Conservation (phyloP, 2,329 filamentous ascomycete species). For the Verticillium longisporum region DNA sequence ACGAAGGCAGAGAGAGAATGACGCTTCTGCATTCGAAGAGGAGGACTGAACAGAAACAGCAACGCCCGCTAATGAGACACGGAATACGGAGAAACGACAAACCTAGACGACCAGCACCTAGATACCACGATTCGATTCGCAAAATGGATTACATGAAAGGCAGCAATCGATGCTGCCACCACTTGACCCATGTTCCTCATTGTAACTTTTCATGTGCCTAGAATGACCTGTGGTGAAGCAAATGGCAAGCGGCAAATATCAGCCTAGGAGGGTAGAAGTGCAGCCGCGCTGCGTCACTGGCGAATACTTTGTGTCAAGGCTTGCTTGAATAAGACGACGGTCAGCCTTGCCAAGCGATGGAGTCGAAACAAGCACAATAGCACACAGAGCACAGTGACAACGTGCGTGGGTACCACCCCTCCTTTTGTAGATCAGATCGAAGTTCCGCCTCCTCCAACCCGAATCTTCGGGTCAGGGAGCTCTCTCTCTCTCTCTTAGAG, state of each 20-base stretch:
- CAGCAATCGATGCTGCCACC: not conserved
- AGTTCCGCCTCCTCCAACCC: not conserved
- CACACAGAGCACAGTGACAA: not conserved
- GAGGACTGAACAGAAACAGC: not conserved
- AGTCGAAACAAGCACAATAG: not conserved
- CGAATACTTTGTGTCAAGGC: too few relatives aligned
- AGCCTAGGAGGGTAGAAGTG: too few relatives aligned
- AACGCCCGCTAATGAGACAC: conserved; percentile 1
- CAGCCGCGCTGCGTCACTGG: too few relatives aligned
- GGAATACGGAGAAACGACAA: not conserved
- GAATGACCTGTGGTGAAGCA: not conserved
- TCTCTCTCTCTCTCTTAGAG: too few relatives aligned
- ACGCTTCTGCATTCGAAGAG: not conserved
- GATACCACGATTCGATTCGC: not conserved
- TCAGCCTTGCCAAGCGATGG: not conserved
- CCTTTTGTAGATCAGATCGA: not conserved
- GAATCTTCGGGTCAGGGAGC: not conserved
- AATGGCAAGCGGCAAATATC: too few relatives aligned
- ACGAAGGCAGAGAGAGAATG: not conserved
- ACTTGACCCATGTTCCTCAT: not conserved
- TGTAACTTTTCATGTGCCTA: not conserved
- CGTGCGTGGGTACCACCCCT: not conserved
- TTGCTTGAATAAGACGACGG: not conserved
- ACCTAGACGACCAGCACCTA: not conserved
- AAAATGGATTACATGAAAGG: not conserved